phyloP scores from a whole-genome alignment of 345 rosid genomes.

The Clausena lansium region DNA sequence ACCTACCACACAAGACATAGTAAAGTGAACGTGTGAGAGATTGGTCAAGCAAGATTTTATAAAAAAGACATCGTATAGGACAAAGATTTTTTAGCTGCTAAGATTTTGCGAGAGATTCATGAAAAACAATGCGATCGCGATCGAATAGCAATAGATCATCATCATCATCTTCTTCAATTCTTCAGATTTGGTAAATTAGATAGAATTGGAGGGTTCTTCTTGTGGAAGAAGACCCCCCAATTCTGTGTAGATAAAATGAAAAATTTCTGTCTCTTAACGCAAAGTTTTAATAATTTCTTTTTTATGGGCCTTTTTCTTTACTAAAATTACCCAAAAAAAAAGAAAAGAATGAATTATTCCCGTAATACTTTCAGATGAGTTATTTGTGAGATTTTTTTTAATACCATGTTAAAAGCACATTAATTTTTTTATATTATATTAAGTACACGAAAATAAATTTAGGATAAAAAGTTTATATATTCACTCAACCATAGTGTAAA shows the following conservation, averaged over 20 bases:
- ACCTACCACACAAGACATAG: constrained; percentile 15
- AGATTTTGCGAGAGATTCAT: neutral
- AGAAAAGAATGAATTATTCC: too few relatives aligned
- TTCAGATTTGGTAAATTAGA: neutral
- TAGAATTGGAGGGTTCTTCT: constrained; percentile 10
- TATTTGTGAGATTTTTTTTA: too few relatives aligned
- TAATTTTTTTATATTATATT: too few relatives aligned
- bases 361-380: too few relatives aligned
- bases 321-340: too few relatives aligned
- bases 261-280: neutral
- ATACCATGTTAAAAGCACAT: too few relatives aligned
- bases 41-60: neutral
- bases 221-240: neutral
- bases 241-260: neutral
- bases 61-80: neutral
- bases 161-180: neutral
- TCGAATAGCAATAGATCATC: neutral
- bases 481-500: too few relatives aligned
- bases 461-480: too few relatives aligned
- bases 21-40: constrained; percentile 12
- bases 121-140: neutral
- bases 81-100: neutral
- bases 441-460: too few relatives aligned
- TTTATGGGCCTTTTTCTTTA: too few relatives aligned
- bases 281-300: neutral